Evolutionary conservation across 305 asterid genomes (phyloP), one percentile per base, ranked within the genome.

Genomic region (Fraxinus angustifolia): DNA sequence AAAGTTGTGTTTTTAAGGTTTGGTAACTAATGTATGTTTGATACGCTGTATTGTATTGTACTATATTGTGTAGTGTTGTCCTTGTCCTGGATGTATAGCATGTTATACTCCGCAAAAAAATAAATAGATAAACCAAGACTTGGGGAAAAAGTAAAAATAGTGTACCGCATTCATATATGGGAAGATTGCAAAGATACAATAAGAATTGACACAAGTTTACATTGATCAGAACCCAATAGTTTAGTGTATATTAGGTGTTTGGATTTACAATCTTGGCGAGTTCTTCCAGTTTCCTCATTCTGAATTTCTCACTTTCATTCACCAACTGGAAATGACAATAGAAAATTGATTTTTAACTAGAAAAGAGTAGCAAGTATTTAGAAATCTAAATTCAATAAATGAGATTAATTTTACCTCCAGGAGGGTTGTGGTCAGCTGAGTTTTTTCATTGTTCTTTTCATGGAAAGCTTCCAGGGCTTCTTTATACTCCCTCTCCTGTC

Each of bases 401-500:
- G 23, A 50, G 82, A 58, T 60, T 3, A 7, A 75, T 68, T 31
- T 85, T 86, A 94, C 98, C 98, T 95, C 97, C 86, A 90, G 86
- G 76, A 95, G 84, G 60, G 98, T 87, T 40, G 92, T 79, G 23
- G 99, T 91, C 31, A 95, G 85, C 65, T 92, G 98, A 58, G 92
- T 82, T 85, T 88, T 95, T 77, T 93, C 99, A 14, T 90, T 95
- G 94, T 87, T 91, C 91, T 91, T 95, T 80, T 91, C 97, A 28
- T 92, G 91, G 86, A 91, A 91, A 80, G 88, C 92, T 76, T 95
- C 97, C 88, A 93, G 75, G 40, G 86, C 91, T 82, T 95, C 99
- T 90, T 90, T 92, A 81, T 93, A 93, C 76, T 95, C 98, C 85
- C 89, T 95, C 86, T 95, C 99, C 99, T 95, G 83, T 83, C 62